Percentiles rank a stretch among this genome's conserved stretches.
Evolutionary conservation across 352 stramenopile species (phyloP).

Genomic region (Phytopythium oedochilum): DNA sequence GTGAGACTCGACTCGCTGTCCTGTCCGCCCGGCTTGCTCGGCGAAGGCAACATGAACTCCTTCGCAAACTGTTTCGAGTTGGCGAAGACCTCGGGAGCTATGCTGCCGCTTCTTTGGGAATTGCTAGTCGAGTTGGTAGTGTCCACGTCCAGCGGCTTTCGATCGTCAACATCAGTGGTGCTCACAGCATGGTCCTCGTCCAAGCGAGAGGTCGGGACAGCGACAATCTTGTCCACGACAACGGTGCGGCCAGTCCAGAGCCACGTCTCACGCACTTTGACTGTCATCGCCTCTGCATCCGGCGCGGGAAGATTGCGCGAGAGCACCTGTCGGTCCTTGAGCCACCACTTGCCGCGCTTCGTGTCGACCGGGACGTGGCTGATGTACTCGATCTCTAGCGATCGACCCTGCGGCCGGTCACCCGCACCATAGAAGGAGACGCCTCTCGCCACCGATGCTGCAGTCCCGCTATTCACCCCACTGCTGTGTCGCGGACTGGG

Average conservation of each 20-base stretch:
- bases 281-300: slow-evolving; percentile 21
- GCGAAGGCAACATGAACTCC: slow-evolving; percentile 1
- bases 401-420: neutral
- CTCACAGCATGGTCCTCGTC: neutral
- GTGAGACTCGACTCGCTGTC: neutral
- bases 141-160: neutral
- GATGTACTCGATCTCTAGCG: slow-evolving; percentile 6
- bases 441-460: neutral
- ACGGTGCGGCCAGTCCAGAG: slow-evolving; percentile 56
- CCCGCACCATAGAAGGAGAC: neutral
- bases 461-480: neutral
- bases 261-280: slow-evolving; percentile 67
- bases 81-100: neutral
- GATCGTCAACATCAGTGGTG: neutral
- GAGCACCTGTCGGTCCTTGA: slow-evolving; percentile 54
- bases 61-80: slow-evolving; percentile 1
- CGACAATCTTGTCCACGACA: slow-evolving; percentile 64
- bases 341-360: slow-evolving; percentile 62
- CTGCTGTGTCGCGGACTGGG: neutral
- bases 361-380: slow-evolving; percentile 36
- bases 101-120: neutral
- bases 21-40: neutral
- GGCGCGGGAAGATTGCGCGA: slow-evolving; percentile 24
- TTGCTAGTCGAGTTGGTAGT: neutral
- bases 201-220: neutral